Base-by-base conservation (phyloP, 441 rosid species). In the Brassica hybrid region DNA sequence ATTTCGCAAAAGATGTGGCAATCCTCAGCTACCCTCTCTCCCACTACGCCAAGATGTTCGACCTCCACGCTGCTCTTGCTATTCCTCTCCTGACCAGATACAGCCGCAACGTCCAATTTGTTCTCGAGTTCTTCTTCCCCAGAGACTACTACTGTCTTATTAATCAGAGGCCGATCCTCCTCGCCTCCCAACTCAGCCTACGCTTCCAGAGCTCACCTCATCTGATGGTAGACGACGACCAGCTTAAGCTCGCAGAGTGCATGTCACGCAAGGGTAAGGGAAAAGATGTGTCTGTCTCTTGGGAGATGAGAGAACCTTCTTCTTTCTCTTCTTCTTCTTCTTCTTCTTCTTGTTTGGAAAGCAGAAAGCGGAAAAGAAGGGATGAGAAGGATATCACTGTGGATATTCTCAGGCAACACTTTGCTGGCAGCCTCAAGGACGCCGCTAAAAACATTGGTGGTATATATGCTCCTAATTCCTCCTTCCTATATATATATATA, bases 371-470 rank as follows among this genome's bases (percentile, higher is more conserved):
- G 74, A 84, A 85, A 75, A 76, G 85, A 71, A 93, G 85, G 88
- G 73, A 80, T 69, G 98, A 91, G 83, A 89, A 87, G 80, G 82
- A 85, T 16, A 88, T 93, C 82, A 91, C 85, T 84, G 78, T 93
- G 79, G 84, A 90, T 52, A 86, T 78, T 75, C 98, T 93, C 66
- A 83, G 87, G 63, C 95, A 90, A 70, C 82, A 93, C 81, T 93
- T 90, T 30, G 87, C 97, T 0, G 97, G 98, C 58, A 93, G 95
- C 84, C 97, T 93, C 57, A 90, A 93, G 76, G 94, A 93, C 78
- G 98, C 98, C 6, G 98, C 98, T 71, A 91, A 90, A 77, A 88
- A 54, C 50, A 87, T 93, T 71, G 97, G 95, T 14, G 97, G 94
- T 93, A 83, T 59, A 91, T 93, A 81, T 65, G 89, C 57, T 64